These are phyloP conservation scores for Pseudogymnoascus destructans DNA, from an alignment of 2,329 filamentous ascomycete species.

Conservation along the genomic window DNA sequence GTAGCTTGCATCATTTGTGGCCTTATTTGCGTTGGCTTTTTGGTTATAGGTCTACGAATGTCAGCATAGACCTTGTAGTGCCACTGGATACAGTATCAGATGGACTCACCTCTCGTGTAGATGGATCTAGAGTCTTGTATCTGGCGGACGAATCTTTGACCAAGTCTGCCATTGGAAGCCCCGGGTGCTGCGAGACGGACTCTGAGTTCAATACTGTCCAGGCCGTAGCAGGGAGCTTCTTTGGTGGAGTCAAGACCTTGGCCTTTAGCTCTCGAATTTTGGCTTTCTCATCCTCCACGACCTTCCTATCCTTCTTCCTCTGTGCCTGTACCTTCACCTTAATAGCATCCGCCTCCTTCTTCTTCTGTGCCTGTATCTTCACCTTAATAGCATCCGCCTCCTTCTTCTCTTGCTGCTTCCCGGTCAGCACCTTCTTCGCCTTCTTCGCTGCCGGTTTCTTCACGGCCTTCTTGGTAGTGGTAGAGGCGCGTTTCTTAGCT, in stretches of 20 bases:
- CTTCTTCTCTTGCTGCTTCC: conserved; percentile 22
- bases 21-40: conserved; percentile 34
- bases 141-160: conserved; percentile 16
- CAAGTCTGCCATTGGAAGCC: conserved; percentile 9
- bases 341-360: conserved; percentile 18
- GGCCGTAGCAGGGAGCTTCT: conserved; percentile 22
- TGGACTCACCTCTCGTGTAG: conserved; percentile 28
- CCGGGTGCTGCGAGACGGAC: neutral
- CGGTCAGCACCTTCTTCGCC: conserved; percentile 26
- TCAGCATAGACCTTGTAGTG: conserved; percentile 11
- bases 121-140: conserved; percentile 25
- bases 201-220: conserved; percentile 17
- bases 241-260: conserved; percentile 23
- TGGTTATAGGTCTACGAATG: conserved; percentile 38
- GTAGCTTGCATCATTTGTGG: conserved; percentile 32
- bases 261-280: conserved; percentile 10
- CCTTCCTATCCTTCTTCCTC: conserved; percentile 24
- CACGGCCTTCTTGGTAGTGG: conserved; percentile 12
- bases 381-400: conserved; percentile 16
- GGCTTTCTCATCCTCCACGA: conserved; percentile 4
- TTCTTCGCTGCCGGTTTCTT: conserved; percentile 14
- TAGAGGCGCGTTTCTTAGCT: conserved; percentile 12
- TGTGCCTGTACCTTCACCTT: conserved; percentile 22
- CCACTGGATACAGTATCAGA: conserved; percentile 14
- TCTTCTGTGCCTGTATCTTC: conserved; percentile 26